phyloP scores from a whole-genome alignment of 1,284 basidiomycete genomes.

The Trametes polyzona region DNA sequence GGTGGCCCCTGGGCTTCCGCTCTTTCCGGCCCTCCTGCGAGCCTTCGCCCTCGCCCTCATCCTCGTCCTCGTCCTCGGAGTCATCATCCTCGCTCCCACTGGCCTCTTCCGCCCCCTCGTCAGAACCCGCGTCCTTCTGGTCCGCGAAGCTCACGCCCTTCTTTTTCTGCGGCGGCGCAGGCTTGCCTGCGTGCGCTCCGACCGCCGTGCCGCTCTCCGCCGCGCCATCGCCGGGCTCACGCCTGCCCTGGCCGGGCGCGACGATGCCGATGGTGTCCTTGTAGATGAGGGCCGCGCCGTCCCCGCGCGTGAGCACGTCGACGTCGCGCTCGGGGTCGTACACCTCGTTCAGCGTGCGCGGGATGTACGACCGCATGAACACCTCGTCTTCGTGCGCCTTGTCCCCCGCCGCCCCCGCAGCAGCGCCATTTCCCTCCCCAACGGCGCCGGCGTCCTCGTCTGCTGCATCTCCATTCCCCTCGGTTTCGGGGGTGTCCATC shows the following conservation, averaged over 20 bases:
- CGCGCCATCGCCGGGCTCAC: slow-evolving; percentile 7
- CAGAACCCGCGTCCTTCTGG: slow-evolving; percentile 20
- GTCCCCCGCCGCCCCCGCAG: slow-evolving; percentile 30
- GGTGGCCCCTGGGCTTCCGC: slow-evolving; percentile 76
- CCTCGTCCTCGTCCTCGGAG: slow-evolving; percentile 36
- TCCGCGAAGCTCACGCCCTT: slow-evolving; percentile 27
- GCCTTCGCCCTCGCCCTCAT: slow-evolving; percentile 33
- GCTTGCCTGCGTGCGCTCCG: slow-evolving; percentile 13
- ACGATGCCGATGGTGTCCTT: slow-evolving; percentile 82
- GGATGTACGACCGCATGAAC: slow-evolving; percentile 90
- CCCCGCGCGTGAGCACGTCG: slow-evolving; percentile 70
- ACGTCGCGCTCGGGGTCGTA: slow-evolving; percentile 93
- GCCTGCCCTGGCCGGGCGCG: slow-evolving; percentile 32
- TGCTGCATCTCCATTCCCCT: not conserved
- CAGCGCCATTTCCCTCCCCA: slow-evolving; percentile 21
- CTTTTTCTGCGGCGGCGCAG: slow-evolving; percentile 2
- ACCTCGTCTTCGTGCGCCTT: slow-evolving; percentile 78
- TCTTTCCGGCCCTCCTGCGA: slow-evolving; percentile 47
- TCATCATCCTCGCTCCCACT: slow-evolving; percentile 26
- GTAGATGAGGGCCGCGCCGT: slow-evolving; percentile 80
- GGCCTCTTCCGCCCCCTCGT: slow-evolving; percentile 23
- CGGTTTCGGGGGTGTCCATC: slow-evolving; percentile 48
- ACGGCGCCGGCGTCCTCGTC: slow-evolving; percentile 31
- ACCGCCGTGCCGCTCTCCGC: not conserved
- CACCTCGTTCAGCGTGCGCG: slow-evolving; percentile 89